phyloP scores from a whole-genome alignment of 768 basidiomycete genomes.

The Amanita inopinata region DNA sequence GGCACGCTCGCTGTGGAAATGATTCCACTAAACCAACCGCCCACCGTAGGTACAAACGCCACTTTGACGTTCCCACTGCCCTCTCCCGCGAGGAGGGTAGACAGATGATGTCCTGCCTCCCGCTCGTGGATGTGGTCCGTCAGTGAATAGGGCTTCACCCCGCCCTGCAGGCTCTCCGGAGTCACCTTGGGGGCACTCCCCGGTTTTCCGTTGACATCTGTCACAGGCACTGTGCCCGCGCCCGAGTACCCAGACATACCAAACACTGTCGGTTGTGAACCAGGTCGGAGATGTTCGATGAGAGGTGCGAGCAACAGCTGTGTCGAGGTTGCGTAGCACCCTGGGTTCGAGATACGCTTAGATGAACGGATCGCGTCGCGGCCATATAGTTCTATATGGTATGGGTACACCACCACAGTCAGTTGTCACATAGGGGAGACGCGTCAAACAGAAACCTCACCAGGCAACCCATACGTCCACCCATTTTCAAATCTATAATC shows the following conservation, averaged over 20 bases:
- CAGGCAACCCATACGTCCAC: conserved; percentile 98
- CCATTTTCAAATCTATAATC: conserved; percentile 92
- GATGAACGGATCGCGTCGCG: conserved; percentile 58
- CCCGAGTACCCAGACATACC: conserved; percentile 94
- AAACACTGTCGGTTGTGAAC: conserved; percentile 73
- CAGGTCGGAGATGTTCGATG: conserved; percentile 54
- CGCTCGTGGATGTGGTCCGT: conserved; percentile 99
- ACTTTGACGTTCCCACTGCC: conserved; percentile 42
- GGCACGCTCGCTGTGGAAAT: conserved; percentile 81
- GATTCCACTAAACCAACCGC: conserved; percentile 96
- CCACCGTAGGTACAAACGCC: conserved; percentile 82
- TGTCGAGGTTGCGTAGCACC: conserved; percentile 91
- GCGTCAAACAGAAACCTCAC: too few species aligned
- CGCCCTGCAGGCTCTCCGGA: conserved; percentile 63
- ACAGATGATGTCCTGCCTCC: conserved; percentile 82
- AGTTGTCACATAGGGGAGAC: too few species aligned
- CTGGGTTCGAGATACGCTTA: conserved; percentile 91
- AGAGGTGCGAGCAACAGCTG: conserved; percentile 91
- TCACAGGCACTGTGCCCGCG: conserved; percentile 76
- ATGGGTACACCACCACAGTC: background rate
- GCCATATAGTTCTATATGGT: conserved; percentile 70
- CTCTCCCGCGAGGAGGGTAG: conserved; percentile 34
- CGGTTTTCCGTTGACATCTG: conserved; percentile 58
- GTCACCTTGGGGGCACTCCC: conserved; percentile 76
- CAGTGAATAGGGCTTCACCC: conserved; percentile 76